A percentile compares a stretch with the other conserved stretches of the same genome.
Evolutionary conservation across 805 yeast genomes (phyloP).

Genomic region (Starmerella etchellsii): DNA sequence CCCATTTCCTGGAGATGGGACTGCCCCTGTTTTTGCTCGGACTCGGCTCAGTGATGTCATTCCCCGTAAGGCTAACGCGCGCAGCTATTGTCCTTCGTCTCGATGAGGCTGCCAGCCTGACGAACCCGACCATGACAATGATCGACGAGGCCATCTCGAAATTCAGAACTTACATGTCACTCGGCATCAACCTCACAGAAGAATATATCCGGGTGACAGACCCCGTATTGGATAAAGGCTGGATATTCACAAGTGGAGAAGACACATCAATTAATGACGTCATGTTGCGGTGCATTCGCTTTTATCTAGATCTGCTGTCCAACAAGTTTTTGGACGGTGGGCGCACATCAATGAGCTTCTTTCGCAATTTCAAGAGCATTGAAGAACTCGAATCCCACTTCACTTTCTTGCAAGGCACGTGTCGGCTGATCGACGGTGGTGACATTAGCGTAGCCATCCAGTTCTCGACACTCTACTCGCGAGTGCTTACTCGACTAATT

Average conservation of each 20-base stretch:
- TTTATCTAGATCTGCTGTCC: constrained; percentile 56
- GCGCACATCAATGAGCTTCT: constrained; percentile 37
- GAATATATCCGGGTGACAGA: constrained; percentile 44
- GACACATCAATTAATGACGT: constrained; percentile 54
- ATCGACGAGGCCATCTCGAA: constrained; percentile 88
- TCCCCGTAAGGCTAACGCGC: constrained; percentile 68
- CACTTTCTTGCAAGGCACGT: constrained; percentile 62
- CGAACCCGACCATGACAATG: constrained; percentile 86
- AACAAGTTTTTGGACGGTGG: constrained; percentile 70
- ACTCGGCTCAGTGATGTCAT: constrained; percentile 50
- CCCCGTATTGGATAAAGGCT: constrained; percentile 44
- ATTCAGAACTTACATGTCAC: constrained; percentile 58
- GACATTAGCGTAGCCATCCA: constrained; percentile 71
- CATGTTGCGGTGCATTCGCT: constrained; percentile 59
- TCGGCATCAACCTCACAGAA: constrained; percentile 63
- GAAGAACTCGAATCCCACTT: constrained; percentile 79
- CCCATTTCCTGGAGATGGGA: constrained; percentile 47
- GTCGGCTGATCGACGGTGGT: constrained; percentile 67
- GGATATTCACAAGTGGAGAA: constrained; percentile 56
- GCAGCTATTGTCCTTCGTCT: constrained; percentile 66
- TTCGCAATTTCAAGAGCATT: constrained; percentile 79
- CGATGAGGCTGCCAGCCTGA: constrained; percentile 61
- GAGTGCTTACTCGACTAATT: constrained; percentile 54
- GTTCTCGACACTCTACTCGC: constrained; percentile 51
- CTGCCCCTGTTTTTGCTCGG: constrained; percentile 50